Conservation (phyloP, 768 basidiomycete species). For the Clavulina sp. region DNA sequence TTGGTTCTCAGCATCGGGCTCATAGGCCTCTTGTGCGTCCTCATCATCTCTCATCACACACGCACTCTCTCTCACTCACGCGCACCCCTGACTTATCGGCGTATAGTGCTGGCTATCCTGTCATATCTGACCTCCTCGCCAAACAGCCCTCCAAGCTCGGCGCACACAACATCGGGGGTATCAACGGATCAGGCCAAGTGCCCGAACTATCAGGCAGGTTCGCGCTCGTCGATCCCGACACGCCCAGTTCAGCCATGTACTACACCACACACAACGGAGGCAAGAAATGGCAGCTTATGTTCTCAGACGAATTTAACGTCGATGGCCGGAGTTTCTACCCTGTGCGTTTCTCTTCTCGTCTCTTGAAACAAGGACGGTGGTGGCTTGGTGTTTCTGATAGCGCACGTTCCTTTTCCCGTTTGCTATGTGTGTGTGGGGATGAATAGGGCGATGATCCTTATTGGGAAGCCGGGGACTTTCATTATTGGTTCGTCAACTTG, state of each 20-base stretch:
- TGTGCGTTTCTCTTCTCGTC: constrained; percentile 21
- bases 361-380: not conserved
- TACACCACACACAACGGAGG: constrained; percentile 30
- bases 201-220: constrained; percentile 34
- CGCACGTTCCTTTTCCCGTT: not conserved
- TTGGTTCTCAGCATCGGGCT: constrained; percentile 15
- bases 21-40: constrained; percentile 16
- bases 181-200: constrained; percentile 77
- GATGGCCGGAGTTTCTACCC: constrained; percentile 19
- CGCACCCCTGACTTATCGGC: too few species aligned
- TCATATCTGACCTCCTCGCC: not conserved
- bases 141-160: not conserved
- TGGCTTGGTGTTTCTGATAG: constrained; percentile 9
- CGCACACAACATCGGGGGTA: constrained; percentile 77
- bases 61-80: not conserved
- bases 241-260: constrained; percentile 38
- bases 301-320: constrained; percentile 25
- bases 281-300: constrained; percentile 14
- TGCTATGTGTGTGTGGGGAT: constrained; percentile 12
- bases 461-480: constrained; percentile 70
- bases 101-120: constrained; percentile 3
- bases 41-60: not conserved
- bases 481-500: constrained; percentile 52
- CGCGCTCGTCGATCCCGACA: constrained; percentile 55
- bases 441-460: constrained; percentile 61